Percentiles rank a stretch among this genome's conserved stretches.
phyloP scores from a whole-genome alignment of 306 rosid genomes.

The Elaeagnus macrophylla region DNA sequence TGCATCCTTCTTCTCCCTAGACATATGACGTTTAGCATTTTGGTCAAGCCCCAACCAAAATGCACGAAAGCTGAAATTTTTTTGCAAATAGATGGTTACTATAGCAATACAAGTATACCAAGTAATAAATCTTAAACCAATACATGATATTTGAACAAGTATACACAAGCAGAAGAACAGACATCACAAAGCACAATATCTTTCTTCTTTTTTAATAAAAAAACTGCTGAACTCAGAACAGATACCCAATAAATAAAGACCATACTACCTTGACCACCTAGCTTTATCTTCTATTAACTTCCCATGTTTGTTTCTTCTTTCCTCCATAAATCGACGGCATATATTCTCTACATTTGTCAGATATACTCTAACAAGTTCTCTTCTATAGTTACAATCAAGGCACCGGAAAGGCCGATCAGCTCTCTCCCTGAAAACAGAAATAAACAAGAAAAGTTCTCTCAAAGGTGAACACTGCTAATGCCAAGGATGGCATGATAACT shows the following conservation, averaged over 20 bases:
- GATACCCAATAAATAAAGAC: neutral
- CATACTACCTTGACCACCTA: constrained; percentile 87
- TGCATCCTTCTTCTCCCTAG: constrained; percentile 79
- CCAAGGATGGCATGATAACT: neutral
- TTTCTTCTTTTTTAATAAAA: too few species aligned
- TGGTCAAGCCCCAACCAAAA: constrained; percentile 96
- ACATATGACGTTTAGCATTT: constrained; percentile 75
- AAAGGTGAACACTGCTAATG: constrained; percentile 14
- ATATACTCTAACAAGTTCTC: constrained; percentile 98
- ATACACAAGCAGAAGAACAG: neutral
- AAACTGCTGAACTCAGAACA: neutral
- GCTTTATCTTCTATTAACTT: constrained; percentile 90
- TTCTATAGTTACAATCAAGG: constrained; percentile 95
- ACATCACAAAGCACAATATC: neutral
- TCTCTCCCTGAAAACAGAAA: constrained; percentile 69
- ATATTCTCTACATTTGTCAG: constrained; percentile 94
- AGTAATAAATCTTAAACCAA: constrained; percentile 3
- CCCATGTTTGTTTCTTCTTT: constrained; percentile 82
- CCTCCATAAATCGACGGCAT: constrained; percentile 97
- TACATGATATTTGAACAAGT: neutral
- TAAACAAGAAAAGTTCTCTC: constrained; percentile 17
- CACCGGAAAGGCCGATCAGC: constrained; percentile 95
- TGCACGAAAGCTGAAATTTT: constrained; percentile 56
- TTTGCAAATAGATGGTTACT: constrained; percentile 15
- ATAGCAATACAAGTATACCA: neutral